Base-by-base conservation (phyloP, 1,284 basidiomycete species). In the Sanghuangporus sanghuang region DNA sequence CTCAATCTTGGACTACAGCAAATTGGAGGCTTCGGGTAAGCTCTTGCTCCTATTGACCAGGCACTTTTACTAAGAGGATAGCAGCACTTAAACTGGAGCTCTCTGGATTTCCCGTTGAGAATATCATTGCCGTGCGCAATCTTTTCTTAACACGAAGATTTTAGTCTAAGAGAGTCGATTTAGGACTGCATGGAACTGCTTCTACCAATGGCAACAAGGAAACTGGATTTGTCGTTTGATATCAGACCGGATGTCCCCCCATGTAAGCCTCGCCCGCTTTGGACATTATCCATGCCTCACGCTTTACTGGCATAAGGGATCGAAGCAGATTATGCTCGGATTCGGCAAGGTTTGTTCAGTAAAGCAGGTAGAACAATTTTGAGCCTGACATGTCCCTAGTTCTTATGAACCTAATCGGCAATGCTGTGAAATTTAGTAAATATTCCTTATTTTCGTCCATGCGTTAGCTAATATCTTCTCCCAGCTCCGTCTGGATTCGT, bases 111-210 rank as follows among this genome's bases (percentile, higher is more conserved):
- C 72, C 85, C 16, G 83, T 89, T 14, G 87, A 89, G 79, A 84
- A 86, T 68, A 81, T 88, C 40, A 83, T 89, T 58, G 87, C 86
- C 16, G 85, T 86, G 68, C n/a, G 79, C 73, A n/a, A 9, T 39
- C 4, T 46, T 18, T 3, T 60, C 53, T 40, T 35, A 49, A 48
- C 36, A 18, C 46, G 39, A 8, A 52, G 21, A 38, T 12, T 27
- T 8, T 16, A 46, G 23, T 54, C 62, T 60, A 16, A 40, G 61
- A 35, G 55, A 14, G 21, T 23, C 60, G 16, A 11, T 32, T 35
- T 62, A 86, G 85, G 86, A 89, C 70, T 89, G 86, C 70, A 85
- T 89, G 85, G 87, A 89, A 69, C 76, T 89, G 36, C 75, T 89
- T 1, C 76, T 88, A 1, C 86, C 86, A 0, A 85, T 87, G 84